Conservation (phyloP, 768 basidiomycete genomes). For the Termitomyces sp. region DNA sequence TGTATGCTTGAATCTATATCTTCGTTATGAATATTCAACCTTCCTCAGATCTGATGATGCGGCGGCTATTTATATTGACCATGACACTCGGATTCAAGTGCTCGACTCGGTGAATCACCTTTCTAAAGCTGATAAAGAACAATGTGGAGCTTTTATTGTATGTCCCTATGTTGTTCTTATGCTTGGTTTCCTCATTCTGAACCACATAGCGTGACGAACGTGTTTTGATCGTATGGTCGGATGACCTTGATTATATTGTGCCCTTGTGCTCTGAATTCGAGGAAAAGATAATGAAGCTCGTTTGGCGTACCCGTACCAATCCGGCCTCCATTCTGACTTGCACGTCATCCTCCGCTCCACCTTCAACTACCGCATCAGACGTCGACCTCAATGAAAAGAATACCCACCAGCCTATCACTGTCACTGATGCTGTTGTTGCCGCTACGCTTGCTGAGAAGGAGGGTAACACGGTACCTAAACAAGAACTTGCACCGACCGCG, state of each 20-base stretch:
- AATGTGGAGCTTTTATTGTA: conserved; percentile 84
- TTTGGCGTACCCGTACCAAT: conserved; percentile 42
- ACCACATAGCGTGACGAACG: conserved; percentile 66
- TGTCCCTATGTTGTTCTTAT: conserved; percentile 18
- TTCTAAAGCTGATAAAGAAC: conserved; percentile 81
- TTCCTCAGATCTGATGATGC: conserved; percentile 49
- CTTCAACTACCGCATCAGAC: conserved; percentile 45
- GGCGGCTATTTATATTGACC: conserved; percentile 61
- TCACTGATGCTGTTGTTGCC: conserved; percentile 24
- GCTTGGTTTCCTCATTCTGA: conserved; percentile 2
- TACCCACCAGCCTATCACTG: conserved; percentile 19
- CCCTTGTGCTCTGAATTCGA: conserved; percentile 70
- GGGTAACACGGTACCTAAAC: conserved; percentile 13
- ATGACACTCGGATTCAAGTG: conserved; percentile 83
- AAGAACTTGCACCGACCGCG: conserved; percentile 16
- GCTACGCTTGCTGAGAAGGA: conserved; percentile 27
- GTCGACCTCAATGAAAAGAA: conserved; percentile 50
- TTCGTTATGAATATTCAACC: neutral
- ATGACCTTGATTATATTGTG: conserved; percentile 75
- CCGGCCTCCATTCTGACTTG: conserved; percentile 34
- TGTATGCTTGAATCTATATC: conserved; percentile 35
- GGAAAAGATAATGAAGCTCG: conserved; percentile 53
- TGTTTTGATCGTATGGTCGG: conserved; percentile 81
- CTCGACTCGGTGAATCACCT: conserved; percentile 64
- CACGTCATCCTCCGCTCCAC: conserved; percentile 30